A percentile compares a stretch with the other conserved stretches of the same genome.
phyloP scores from a whole-genome alignment of 345 rosid genomes.

The Lumnitzera racemosa region DNA sequence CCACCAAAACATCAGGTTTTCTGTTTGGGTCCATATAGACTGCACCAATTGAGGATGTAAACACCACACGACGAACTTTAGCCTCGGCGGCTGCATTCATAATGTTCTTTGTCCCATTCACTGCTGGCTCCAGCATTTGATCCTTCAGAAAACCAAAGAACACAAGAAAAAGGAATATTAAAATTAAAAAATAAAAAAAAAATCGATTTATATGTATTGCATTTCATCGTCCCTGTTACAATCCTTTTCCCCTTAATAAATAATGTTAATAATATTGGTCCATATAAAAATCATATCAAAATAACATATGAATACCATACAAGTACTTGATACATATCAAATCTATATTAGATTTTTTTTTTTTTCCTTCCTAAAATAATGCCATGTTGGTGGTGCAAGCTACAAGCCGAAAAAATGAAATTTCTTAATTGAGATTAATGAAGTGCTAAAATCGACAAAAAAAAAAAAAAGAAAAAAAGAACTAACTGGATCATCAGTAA shows the following conservation, averaged over 20 bases:
- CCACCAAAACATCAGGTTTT: constrained; percentile 58
- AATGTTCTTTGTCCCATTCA: constrained; percentile 69
- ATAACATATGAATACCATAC: no score
- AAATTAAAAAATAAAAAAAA: background rate
- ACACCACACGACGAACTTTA: constrained; percentile 67
- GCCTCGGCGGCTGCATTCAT: constrained; percentile 76
- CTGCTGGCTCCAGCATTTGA: constrained; percentile 95
- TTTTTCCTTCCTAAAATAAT: no score
- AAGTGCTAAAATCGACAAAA: background rate
- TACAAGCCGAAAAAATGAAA: no score
- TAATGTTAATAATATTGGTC: no score
- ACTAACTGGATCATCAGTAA: constrained; percentile 80
- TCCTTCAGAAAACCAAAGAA: constrained; percentile 30
- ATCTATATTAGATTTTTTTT: no score
- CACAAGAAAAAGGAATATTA: background rate
- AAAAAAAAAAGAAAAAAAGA: no score
- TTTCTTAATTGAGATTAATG: background rate
- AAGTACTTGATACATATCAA: no score
- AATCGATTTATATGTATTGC: no score
- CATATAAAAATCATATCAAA: no score
- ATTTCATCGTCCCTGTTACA: no score
- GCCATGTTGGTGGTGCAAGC: no score
- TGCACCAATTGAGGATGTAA: constrained; percentile 85
- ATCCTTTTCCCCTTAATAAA: no score
- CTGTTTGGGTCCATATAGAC: constrained; percentile 92